Evolutionary conservation across 2,329 filamentous ascomycete species (phyloP).

Genomic region (Stagonosporopsis cucurbitacearum): DNA sequence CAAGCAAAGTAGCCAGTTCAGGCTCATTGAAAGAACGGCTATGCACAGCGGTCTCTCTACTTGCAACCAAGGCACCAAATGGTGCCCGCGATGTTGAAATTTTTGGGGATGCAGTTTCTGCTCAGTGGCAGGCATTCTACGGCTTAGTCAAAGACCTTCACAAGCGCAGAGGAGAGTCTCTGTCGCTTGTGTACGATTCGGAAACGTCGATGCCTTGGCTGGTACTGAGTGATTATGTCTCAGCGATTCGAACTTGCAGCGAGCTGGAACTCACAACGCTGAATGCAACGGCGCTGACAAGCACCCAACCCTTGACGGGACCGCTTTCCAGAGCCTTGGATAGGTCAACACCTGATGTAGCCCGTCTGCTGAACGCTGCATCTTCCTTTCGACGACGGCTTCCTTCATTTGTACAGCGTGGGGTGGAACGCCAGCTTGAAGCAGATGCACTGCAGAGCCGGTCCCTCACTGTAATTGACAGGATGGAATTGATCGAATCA

Average conservation of each 20-base stretch:
- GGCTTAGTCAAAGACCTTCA: conserved; percentile 85
- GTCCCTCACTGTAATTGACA: conserved; percentile 63
- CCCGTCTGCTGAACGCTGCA: conserved; percentile 72
- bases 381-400: conserved; percentile 73
- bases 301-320: conserved; percentile 24
- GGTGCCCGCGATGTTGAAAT: conserved; percentile 76
- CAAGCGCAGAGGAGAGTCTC: conserved; percentile 79
- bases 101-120: conserved; percentile 75
- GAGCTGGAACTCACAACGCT: conserved; percentile 75
- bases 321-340: conserved; percentile 44
- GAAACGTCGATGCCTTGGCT: conserved; percentile 79
- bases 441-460: conserved; percentile 78
- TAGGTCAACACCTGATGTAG: conserved; percentile 56
- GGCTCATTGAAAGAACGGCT: conserved; percentile 76
- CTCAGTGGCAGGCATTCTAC: conserved; percentile 90
- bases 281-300: conserved; percentile 61
- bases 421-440: conserved; percentile 71
- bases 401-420: conserved; percentile 70
- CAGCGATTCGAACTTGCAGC: conserved; percentile 80
- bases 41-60: conserved; percentile 72
- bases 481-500: conserved; percentile 80
- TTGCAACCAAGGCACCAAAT: conserved; percentile 68
- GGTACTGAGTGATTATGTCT: conserved; percentile 80
- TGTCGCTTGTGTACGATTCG: conserved; percentile 78
- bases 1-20: conserved; percentile 38